Evolutionary conservation across 768 basidiomycete genomes (phyloP), one percentile per base, ranked within the genome.

Genomic region (Sistotremastrum niveocremeum): DNA sequence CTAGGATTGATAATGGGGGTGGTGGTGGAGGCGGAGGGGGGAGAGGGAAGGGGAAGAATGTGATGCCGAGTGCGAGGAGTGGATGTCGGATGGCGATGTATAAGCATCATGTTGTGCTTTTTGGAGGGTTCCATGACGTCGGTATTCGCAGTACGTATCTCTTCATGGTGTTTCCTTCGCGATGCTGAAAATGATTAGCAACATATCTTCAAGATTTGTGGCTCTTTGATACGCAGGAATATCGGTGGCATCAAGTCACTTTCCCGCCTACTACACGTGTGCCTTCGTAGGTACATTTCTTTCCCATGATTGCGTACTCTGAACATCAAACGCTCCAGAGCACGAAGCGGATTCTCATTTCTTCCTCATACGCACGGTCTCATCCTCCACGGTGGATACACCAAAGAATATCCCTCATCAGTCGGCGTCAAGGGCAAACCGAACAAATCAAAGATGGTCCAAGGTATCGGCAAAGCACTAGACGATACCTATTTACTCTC

Each of bases 71-170:
- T 36, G 84, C 87, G 5, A 68, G 89, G 37, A 86, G 82, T 2
- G 91, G 90, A 2, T 86, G 89, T 41, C 85, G 85, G 34, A 89
- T 91, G 86, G 82, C 82, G 0, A 65, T 84, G 39, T 94, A 85
- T 85, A 94, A 93, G 57, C 83, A 93, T 44, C 77, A 72, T 46
- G 74, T 93, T 30, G 71, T 93, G 35, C 67, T 94, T 0, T 95
- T 93, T 56, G 91, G 89, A 4, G 90, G 89, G 1, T 93, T 93
- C 59, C 82, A 86, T 51, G 88, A 93, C 57, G 83, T 85, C 2
- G 89, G 90, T 2, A 65, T 84, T 41, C 77, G 76, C 39, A 93
- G 85, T 86, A 54, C 41, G 74, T 54, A 50, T 31, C n/a, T n/a
- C 37, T 5, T 38, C 37, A 5, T 32, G 32, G 29, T 34, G 12